Percentiles rank a stretch among this genome's conserved stretches.
phyloP scores from a whole-genome alignment of 2,329 filamentous ascomycete genomes.

The Trichoderma hamatum region DNA sequence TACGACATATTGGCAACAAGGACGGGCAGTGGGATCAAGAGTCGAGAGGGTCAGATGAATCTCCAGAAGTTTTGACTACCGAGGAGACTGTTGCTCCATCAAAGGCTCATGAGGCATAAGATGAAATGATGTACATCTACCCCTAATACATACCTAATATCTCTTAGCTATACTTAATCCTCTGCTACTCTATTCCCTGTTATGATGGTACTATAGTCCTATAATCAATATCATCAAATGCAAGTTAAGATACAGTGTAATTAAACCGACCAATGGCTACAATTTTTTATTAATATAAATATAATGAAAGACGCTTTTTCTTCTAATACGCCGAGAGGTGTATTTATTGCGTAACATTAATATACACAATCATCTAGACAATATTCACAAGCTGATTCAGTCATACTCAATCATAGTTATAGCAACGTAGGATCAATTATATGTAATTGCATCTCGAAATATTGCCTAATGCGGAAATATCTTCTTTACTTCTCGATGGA shows the following conservation, averaged over 20 bases:
- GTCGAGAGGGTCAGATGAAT: constrained; percentile 8
- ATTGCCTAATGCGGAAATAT: constrained; percentile 10
- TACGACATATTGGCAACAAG: constrained; percentile 48
- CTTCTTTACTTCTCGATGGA: not conserved
- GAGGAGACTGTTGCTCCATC: not conserved
- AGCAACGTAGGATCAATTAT: not conserved
- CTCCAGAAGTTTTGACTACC: not conserved
- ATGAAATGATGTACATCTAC: not conserved
- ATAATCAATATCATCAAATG: not conserved
- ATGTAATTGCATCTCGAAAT: not conserved
- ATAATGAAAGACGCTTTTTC: no score
- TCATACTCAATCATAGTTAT: not conserved
- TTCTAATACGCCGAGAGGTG: no score
- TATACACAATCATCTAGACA: not conserved
- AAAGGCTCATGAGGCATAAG: constrained; percentile 17
- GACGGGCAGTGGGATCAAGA: constrained; percentile 17
- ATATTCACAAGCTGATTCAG: not conserved
- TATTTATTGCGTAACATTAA: no score
- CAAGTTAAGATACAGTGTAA: not conserved
- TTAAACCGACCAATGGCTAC: not conserved
- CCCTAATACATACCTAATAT: not conserved
- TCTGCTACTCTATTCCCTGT: not conserved
- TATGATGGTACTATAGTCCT: not conserved
- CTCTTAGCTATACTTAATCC: not conserved
- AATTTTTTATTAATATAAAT: not conserved